Conservation (phyloP, 306 rosid genomes). For the Vigna trinervia region DNA sequence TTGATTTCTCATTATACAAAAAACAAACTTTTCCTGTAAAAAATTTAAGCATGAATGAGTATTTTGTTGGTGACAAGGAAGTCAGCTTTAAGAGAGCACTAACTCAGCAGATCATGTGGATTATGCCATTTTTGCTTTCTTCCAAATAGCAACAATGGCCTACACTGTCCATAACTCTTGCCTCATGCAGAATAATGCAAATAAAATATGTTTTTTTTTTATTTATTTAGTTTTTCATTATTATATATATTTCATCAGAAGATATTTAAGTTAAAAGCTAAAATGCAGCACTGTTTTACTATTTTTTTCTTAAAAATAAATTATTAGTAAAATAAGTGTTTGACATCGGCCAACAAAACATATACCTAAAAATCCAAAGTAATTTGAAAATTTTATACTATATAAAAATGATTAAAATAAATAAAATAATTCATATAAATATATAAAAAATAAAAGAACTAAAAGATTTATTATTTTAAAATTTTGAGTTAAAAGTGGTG, state of each 20-base stretch:
- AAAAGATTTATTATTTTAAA: too few relatives aligned
- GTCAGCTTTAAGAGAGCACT: constrained; percentile 32
- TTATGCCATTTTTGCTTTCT: constrained; percentile 25
- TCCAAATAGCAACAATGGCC: constrained; percentile 40
- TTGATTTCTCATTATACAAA: background rate
- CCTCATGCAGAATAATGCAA: constrained; percentile 28
- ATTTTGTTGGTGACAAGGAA: constrained; percentile 3
- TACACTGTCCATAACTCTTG: constrained; percentile 35
- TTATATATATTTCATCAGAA: background rate
- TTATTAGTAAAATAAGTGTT: too few relatives aligned
- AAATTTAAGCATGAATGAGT: background rate
- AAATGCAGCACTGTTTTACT: too few relatives aligned
- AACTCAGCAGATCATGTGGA: constrained; percentile 33
- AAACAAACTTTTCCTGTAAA: background rate
- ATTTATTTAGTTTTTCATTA: background rate
- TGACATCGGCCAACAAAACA: too few relatives aligned
- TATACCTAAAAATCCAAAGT: too few relatives aligned
- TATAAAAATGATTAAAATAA: too few relatives aligned
- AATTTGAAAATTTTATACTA: too few relatives aligned
- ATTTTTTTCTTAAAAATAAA: too few relatives aligned
- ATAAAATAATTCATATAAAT: too few relatives aligned
- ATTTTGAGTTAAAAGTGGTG: too few relatives aligned
- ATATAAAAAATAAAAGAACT: too few relatives aligned
- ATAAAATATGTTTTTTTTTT: constrained; percentile 1
- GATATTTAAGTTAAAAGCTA: background rate